phyloP scores from a whole-genome alignment of 2,329 filamentous ascomycete species.

The Aureobasidium sp. region DNA sequence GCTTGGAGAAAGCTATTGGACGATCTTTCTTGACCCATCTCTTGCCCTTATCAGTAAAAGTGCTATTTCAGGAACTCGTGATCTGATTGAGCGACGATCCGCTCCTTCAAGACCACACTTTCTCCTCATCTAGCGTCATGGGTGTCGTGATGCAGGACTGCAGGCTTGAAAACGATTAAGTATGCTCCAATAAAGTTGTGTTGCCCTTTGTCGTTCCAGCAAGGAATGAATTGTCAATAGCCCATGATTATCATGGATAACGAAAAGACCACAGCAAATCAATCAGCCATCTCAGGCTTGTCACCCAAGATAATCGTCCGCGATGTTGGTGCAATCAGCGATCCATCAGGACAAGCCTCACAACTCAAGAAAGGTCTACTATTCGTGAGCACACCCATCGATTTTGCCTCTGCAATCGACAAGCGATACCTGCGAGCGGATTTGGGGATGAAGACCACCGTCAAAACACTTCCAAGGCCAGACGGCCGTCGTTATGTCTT shows the following conservation, averaged over 20 bases:
- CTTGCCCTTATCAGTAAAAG: too few species aligned
- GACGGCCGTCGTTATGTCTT: background rate
- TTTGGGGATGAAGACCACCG: background rate
- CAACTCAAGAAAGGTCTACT: background rate
- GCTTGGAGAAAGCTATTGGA: too few species aligned
- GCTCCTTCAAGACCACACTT: background rate
- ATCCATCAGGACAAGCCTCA: background rate
- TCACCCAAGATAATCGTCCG: background rate
- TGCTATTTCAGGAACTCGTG: background rate
- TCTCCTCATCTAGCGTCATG: background rate
- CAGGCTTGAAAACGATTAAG: background rate
- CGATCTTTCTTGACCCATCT: too few species aligned
- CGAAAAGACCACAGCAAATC: background rate
- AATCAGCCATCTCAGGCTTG: background rate
- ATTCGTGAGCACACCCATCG: background rate
- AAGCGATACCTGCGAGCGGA: background rate
- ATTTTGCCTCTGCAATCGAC: background rate
- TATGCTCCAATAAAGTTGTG: background rate
- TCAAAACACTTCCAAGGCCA: background rate
- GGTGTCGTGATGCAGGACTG: background rate
- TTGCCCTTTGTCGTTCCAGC: too few species aligned
- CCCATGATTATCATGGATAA: too few species aligned
- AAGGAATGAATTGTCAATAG: too few species aligned
- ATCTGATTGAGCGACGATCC: background rate
- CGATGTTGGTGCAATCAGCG: background rate